These are phyloP conservation scores for Xylariaceae sp. DNA, from an alignment of 2,329 filamentous ascomycete genomes.

Conservation along the genomic window DNA sequence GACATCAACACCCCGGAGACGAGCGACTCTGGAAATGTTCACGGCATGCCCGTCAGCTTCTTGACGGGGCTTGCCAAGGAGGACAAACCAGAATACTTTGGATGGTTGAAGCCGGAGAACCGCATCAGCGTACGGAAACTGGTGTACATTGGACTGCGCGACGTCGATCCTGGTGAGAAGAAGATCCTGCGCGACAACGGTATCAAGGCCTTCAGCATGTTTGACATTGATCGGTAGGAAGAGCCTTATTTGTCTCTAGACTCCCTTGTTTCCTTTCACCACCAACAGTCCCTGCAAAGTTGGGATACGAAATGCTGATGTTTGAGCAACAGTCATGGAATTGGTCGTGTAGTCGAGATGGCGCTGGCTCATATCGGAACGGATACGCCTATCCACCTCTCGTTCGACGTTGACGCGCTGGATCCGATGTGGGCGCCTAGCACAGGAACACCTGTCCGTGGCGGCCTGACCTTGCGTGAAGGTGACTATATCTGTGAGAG, in stretches of 20 bases:
- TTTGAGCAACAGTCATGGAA: slow-evolving; percentile 63
- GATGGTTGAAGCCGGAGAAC: slow-evolving; percentile 78
- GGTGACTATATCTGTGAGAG: slow-evolving; percentile 95
- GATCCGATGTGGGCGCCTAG: slow-evolving; percentile 96
- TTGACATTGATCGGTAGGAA: slow-evolving; percentile 87
- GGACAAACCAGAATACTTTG: slow-evolving; percentile 74
- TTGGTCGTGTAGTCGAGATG: slow-evolving; percentile 96
- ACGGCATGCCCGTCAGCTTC: slow-evolving; percentile 97
- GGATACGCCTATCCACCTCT: slow-evolving; percentile 94
- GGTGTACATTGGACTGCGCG: slow-evolving; percentile 92
- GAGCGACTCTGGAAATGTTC: slow-evolving; percentile 86
- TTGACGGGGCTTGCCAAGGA: slow-evolving; percentile 79
- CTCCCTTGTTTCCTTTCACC: neutral
- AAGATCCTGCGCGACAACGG: slow-evolving; percentile 80
- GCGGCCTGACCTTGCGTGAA: slow-evolving; percentile 87
- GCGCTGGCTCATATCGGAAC: slow-evolving; percentile 91
- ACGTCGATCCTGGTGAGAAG: slow-evolving; percentile 94
- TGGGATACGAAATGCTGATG: neutral
- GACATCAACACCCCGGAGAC: slow-evolving; percentile 97
- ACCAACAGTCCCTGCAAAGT: neutral
- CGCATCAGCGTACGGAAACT: slow-evolving; percentile 72
- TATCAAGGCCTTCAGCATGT: slow-evolving; percentile 97
- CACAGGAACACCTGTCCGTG: slow-evolving; percentile 91
- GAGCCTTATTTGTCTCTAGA: neutral
- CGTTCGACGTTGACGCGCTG: slow-evolving; percentile 93